Base-by-base conservation (phyloP, 2,329 filamentous ascomycete genomes). In the Bipolaris victoriae region DNA sequence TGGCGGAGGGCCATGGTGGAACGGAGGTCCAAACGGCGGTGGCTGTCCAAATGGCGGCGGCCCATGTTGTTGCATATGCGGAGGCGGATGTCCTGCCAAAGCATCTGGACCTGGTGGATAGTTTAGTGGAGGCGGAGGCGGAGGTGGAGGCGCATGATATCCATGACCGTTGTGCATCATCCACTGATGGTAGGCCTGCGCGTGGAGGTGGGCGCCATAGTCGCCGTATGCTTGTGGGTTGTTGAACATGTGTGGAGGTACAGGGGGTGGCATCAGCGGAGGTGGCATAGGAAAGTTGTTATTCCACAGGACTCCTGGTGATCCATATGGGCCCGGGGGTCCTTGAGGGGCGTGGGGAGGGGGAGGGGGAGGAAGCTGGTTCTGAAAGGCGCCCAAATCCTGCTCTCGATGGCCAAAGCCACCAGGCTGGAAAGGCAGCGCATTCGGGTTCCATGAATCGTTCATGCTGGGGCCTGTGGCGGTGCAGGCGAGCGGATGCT, bases 111-210 rank as follows among this genome's bases (percentile, higher is more conserved):
- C 52, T 33, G 49, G 31, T 3, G 16, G 43, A 11, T 52, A 58
- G 36, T 44, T 49, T 24, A 31, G 3, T 31, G 29, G 29, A 3
- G 39, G 39, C 0, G 39, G 40, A 15, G 51, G 51, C 13, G 55
- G 55, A 40, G 55, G 51, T 3, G 55, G 61, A 3, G 59, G 62
- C 18, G 55, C 49, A 20, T 55, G 49, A 22, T 66, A 53, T 40
- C 9, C 54, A 48, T 55, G 55, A 5, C 37, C 58, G 56, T n/a
- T 58, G 35, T 60, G 59, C 26, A 62, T 57, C 45, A 63, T 61
- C 66, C 66, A 67, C 37, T 68, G 66, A 15, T 65, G 53, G 49
- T 67, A 53, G 3, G 61, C 62, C 47, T 65, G 64, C 22, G 60
- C 61, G 36, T 62, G 56, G 41, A 63, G 58, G 31, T 67, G 58